These are phyloP conservation scores for Sparassis latifolia DNA, from an alignment of 1,284 basidiomycete genomes.

Conservation along the genomic window DNA sequence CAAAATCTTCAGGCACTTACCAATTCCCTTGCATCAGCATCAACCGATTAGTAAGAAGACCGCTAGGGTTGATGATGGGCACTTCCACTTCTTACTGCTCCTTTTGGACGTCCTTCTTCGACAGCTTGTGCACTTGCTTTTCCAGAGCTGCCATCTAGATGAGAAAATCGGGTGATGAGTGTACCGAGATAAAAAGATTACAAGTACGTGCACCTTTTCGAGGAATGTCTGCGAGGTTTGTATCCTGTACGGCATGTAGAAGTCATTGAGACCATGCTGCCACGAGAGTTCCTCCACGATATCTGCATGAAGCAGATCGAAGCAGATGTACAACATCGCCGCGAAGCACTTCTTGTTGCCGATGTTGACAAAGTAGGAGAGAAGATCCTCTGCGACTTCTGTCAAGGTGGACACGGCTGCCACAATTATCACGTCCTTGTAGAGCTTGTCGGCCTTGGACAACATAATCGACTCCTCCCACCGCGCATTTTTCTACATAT, in stretches of 20 bases:
- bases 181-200: background rate
- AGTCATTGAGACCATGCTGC: constrained; percentile 93
- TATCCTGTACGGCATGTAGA: constrained; percentile 92
- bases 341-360: constrained; percentile 98
- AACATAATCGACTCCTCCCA: constrained; percentile 95
- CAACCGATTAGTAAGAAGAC: constrained; percentile 50
- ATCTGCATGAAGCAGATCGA: constrained; percentile 88
- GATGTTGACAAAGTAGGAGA: constrained; percentile 93
- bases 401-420: constrained; percentile 76
- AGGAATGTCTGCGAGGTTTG: constrained; percentile 76
- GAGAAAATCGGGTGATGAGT: background rate
- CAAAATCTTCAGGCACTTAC: constrained; percentile 22
- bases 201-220: constrained; percentile 44
- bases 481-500: constrained; percentile 77
- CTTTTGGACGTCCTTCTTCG: constrained; percentile 79
- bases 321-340: constrained; percentile 85
- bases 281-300: constrained; percentile 93
- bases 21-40: constrained; percentile 68
- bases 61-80: constrained; percentile 74
- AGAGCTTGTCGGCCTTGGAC: constrained; percentile 94
- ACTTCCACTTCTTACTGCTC: constrained; percentile 78
- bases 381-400: constrained; percentile 89
- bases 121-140: constrained; percentile 78
- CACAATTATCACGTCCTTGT: constrained; percentile 94
- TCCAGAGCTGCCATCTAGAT: constrained; percentile 64